These are phyloP conservation scores for Tulasnella calospora DNA, from an alignment of 768 basidiomycete species.

Conservation along the genomic window DNA sequence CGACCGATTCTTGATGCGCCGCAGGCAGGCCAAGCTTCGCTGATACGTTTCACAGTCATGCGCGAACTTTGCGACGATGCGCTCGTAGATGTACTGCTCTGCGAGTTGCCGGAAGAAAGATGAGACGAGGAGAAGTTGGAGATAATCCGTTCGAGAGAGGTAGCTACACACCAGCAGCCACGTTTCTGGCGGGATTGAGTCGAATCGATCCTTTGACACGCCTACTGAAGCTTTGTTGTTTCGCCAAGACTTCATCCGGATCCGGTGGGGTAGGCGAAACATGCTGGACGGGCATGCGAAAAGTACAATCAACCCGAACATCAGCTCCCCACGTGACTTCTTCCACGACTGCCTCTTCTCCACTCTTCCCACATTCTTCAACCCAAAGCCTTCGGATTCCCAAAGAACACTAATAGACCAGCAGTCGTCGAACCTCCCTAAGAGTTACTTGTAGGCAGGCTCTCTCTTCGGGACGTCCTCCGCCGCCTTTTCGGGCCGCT, in stretches of 20 bases:
- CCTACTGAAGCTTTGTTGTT: background rate
- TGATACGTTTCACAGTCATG: background rate
- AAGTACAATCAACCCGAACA: background rate
- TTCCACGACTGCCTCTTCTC: background rate
- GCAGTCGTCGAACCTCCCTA: too few relatives aligned
- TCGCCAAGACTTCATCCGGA: too few relatives aligned
- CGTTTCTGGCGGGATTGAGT: background rate
- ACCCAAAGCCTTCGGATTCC: background rate
- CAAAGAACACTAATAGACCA: too few relatives aligned
- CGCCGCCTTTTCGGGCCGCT: too few relatives aligned
- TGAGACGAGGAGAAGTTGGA: background rate
- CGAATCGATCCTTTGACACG: background rate
- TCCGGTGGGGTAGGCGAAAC: too few relatives aligned
- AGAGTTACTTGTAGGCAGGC: too few relatives aligned
- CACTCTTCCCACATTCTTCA: background rate
- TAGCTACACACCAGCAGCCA: background rate
- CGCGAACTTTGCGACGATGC: background rate
- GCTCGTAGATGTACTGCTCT: background rate
- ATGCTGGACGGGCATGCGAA: background rate
- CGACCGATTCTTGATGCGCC: background rate
- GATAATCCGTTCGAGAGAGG: background rate
- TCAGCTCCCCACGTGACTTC: background rate
- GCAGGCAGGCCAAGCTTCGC: background rate
- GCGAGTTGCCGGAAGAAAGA: background rate
- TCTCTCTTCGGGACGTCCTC: too few relatives aligned